A percentile compares a stretch with the other conserved stretches of the same genome.
Evolutionary conservation across 2,329 filamentous ascomycete species (phyloP).

Genomic region (Tolypocladium ovalisporum): DNA sequence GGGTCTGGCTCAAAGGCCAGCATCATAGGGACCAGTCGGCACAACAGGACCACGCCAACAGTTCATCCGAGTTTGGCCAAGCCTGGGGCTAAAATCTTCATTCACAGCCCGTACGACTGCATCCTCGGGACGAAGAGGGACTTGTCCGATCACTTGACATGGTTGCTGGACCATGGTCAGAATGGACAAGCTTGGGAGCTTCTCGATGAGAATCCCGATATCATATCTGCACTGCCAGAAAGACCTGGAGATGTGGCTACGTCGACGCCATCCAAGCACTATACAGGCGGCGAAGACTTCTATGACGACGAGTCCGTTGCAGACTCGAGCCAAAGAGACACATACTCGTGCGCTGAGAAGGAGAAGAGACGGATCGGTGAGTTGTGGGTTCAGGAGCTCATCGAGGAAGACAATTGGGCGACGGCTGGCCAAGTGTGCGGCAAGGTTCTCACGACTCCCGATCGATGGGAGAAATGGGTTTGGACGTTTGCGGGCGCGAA

Average conservation of each 20-base stretch:
- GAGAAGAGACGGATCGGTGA: conserved; percentile 90
- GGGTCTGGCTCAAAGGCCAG: conserved; percentile 35
- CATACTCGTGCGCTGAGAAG: conserved; percentile 60
- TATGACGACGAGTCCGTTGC: conserved; percentile 56
- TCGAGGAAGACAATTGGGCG: conserved; percentile 63
- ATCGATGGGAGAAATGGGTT: conserved; percentile 92
- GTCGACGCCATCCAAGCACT: conserved; percentile 28
- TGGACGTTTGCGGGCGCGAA: conserved; percentile 81
- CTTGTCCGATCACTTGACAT: conserved; percentile 71
- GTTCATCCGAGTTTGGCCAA: conserved; percentile 45
- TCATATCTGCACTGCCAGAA: conserved; percentile 34
- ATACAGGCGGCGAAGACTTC: conserved; percentile 46
- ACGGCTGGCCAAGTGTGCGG: conserved; percentile 71
- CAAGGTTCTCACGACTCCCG: conserved; percentile 67
- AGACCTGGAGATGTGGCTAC: conserved; percentile 27
- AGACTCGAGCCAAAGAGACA: conserved; percentile 44
- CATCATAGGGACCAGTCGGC: conserved; percentile 17
- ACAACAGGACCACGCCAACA: conserved; percentile 17
- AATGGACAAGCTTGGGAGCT: conserved; percentile 85
- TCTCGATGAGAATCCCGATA: conserved; percentile 77
- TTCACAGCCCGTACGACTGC: conserved; percentile 94
- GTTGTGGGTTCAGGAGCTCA: conserved; percentile 81
- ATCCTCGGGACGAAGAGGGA: conserved; percentile 86
- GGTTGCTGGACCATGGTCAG: conserved; percentile 71
- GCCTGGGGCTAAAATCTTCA: conserved; percentile 65